Percentiles rank a stretch among this genome's conserved stretches.
These are phyloP conservation scores for Neopestalotiopsis sp. DNA, from an alignment of 2,329 filamentous ascomycete genomes.

Conservation along the genomic window DNA sequence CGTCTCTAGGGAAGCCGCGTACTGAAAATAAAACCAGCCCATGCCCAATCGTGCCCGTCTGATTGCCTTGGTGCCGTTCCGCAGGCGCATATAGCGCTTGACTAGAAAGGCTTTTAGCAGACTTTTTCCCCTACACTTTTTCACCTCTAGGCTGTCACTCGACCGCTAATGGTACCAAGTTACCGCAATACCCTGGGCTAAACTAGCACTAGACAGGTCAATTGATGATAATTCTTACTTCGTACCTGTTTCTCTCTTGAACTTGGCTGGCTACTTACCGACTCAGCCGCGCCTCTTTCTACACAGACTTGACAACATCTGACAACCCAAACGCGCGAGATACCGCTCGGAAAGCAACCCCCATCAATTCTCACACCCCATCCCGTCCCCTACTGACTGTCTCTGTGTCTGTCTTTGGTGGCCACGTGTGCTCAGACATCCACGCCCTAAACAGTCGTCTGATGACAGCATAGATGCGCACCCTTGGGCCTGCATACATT, in stretches of 20 bases:
- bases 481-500: constrained; percentile 2
- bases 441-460: not conserved
- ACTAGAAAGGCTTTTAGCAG: not conserved
- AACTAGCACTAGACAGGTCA: not conserved
- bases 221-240: not conserved
- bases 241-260: not conserved
- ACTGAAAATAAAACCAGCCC: constrained; percentile 10
- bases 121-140: not conserved
- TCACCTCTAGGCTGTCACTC: not conserved
- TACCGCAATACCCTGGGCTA: not conserved
- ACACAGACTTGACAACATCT: not conserved
- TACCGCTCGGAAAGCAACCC: not conserved
- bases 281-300: not conserved
- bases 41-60: not conserved
- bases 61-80: not conserved
- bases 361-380: not conserved
- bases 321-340: not conserved
- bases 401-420: not conserved
- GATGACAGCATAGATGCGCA: not conserved
- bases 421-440: not conserved
- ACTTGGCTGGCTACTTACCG: not conserved
- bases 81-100: constrained; percentile 9
- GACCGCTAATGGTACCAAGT: not conserved
- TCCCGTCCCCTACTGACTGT: not conserved
- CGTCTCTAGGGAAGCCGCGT: constrained; percentile 14